Conservation (phyloP, 352 stramenopile genomes). For the Pythium biforme region DNA sequence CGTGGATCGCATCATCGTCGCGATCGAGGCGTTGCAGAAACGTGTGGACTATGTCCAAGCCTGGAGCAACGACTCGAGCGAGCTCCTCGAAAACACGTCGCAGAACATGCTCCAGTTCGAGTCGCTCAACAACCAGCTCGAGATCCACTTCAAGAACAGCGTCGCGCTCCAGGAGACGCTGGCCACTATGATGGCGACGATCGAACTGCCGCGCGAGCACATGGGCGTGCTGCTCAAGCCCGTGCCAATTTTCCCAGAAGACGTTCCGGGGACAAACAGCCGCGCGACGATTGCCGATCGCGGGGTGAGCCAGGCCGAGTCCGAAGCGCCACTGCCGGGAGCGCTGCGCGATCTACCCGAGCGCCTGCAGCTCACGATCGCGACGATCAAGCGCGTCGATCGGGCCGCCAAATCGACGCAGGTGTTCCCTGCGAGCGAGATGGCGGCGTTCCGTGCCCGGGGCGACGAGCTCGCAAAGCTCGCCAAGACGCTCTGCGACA, state of each 20-base stretch:
- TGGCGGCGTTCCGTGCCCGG: constrained; percentile 53
- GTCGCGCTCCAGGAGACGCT: constrained; percentile 60
- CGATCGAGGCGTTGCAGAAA: constrained; percentile 50
- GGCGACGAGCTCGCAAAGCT: constrained; percentile 57
- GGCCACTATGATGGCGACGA: constrained; percentile 41
- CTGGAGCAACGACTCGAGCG: constrained; percentile 65
- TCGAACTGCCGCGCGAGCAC: constrained; percentile 54
- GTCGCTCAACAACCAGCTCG: constrained; percentile 74
- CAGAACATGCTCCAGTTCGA: constrained; percentile 78
- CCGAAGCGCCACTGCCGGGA: constrained; percentile 4
- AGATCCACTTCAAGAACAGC: constrained; percentile 81
- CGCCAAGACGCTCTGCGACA: constrained; percentile 46
- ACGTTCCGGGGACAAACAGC: constrained; percentile 10
- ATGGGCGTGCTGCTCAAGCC: constrained; percentile 56
- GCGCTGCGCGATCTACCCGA: constrained; percentile 28
- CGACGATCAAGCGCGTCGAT: constrained; percentile 46
- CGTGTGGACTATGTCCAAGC: constrained; percentile 43
- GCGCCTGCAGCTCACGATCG: constrained; percentile 36
- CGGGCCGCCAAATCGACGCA: constrained; percentile 57
- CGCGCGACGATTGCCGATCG: constrained; percentile 1
- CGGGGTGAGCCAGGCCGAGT: constrained; percentile 21
- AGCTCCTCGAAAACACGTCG: constrained; percentile 57
- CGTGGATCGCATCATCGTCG: constrained; percentile 58
- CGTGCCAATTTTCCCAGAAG: constrained; percentile 46
- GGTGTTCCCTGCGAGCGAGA: constrained; percentile 59